A percentile compares a stretch with the other conserved stretches of the same genome.
Conservation (phyloP, 2,329 filamentous ascomycete species). For the Alternaria ventricosa region DNA sequence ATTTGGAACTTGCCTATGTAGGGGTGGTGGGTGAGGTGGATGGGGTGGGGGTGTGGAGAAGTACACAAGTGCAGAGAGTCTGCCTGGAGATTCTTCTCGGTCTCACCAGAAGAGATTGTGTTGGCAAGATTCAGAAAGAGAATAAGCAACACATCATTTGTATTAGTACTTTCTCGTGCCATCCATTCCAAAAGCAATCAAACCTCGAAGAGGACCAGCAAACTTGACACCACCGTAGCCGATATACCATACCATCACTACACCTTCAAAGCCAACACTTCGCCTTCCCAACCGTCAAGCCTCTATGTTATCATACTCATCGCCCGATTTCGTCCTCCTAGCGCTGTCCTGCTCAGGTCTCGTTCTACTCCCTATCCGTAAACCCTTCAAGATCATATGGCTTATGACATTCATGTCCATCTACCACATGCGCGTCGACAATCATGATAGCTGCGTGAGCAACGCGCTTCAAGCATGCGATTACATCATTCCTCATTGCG, state of each 20-base stretch:
- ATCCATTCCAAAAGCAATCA: background rate
- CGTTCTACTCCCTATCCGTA: background rate
- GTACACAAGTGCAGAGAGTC: too few relatives aligned
- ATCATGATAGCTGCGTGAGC: background rate
- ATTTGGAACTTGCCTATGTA: constrained; percentile 50
- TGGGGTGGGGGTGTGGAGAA: too few relatives aligned
- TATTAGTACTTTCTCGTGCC: background rate
- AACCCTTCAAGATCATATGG: background rate
- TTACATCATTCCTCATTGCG: background rate
- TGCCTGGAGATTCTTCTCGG: too few relatives aligned
- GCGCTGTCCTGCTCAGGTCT: background rate
- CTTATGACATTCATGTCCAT: background rate
- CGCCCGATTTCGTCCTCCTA: background rate
- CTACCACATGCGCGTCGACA: background rate
- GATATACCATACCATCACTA: background rate
- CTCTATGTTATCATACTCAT: background rate
- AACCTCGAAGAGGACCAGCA: background rate
- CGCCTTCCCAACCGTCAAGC: background rate
- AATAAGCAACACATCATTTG: accelerated
- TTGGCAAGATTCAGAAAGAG: too few relatives aligned
- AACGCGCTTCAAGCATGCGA: background rate
- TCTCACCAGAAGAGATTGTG: too few relatives aligned
- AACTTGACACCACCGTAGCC: accelerated
- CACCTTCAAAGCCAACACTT: background rate
- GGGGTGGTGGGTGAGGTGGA: background rate